phyloP scores from a whole-genome alignment of 2,329 filamentous ascomycete genomes.

The Hymenoscyphus infarciens region DNA sequence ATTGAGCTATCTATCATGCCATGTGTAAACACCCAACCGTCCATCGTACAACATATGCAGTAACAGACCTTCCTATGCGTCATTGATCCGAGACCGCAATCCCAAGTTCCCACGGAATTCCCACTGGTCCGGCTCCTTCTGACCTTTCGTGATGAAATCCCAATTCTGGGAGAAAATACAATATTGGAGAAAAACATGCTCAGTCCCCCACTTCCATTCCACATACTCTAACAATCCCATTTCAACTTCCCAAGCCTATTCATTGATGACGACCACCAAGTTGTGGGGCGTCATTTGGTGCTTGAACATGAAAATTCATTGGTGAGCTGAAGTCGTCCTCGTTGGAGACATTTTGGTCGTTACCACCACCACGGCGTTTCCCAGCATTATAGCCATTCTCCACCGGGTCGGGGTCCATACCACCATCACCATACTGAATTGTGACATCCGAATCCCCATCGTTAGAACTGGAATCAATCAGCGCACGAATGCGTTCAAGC shows the following conservation, averaged over 20 bases:
- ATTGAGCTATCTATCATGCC: not conserved
- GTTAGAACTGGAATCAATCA: not conserved
- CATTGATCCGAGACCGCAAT: not conserved
- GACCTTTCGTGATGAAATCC: not conserved
- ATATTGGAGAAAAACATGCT: not conserved
- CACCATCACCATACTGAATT: not conserved
- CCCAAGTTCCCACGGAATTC: not conserved
- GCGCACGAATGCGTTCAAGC: not conserved
- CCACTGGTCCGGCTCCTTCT: not conserved
- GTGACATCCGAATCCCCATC: not conserved
- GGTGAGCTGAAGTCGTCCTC: not conserved
- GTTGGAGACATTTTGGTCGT: not conserved
- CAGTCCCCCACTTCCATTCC: not conserved
- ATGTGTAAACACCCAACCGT: not conserved
- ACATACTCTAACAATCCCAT: not conserved
- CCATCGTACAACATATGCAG: not conserved
- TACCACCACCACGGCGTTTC: too few relatives aligned
- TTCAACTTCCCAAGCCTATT: not conserved
- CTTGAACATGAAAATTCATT: too few relatives aligned
- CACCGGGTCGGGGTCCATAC: not conserved
- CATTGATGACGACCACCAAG: too few relatives aligned
- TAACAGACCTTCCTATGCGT: not conserved
- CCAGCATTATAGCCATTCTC: too few relatives aligned
- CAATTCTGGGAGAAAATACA: not conserved
- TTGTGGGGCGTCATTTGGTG: too few relatives aligned